Percentiles rank a stretch among this genome's conserved stretches.
These are phyloP conservation scores for Pulveroboletus sp. DNA, from an alignment of 768 basidiomycete genomes.

Conservation along the genomic window DNA sequence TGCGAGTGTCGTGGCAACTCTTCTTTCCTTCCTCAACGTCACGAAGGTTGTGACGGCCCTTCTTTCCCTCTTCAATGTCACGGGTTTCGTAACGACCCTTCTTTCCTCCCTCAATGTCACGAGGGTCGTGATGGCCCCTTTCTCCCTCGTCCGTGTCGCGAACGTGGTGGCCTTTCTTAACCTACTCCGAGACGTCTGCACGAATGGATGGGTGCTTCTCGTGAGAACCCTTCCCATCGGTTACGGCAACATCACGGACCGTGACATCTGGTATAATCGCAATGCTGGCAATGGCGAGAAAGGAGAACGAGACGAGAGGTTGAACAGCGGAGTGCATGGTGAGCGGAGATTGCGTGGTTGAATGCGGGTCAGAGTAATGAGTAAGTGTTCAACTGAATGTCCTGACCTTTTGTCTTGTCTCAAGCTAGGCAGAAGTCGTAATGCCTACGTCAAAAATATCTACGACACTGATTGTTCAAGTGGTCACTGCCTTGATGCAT, in stretches of 20 bases:
- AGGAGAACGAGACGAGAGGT: conserved; percentile 1
- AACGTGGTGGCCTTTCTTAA: too few relatives aligned
- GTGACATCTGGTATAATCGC: not conserved
- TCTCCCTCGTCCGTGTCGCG: too few relatives aligned
- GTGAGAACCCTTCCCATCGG: not conserved
- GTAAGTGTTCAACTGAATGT: not conserved
- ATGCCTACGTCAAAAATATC: not conserved
- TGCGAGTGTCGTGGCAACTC: too few relatives aligned
- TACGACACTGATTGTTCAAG: not conserved
- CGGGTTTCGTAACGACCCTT: too few relatives aligned
- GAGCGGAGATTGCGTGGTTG: not conserved
- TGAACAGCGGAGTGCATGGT: conserved; percentile 8
- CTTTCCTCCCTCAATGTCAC: too few relatives aligned
- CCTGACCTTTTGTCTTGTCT: not conserved
- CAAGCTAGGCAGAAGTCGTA: not conserved
- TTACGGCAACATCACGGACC: not conserved
- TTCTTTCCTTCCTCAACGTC: too few relatives aligned
- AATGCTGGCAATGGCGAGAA: conserved; percentile 3
- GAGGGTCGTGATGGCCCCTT: too few relatives aligned
- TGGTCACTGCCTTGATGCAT: not conserved
- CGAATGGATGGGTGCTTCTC: too few relatives aligned
- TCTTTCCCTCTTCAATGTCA: too few relatives aligned
- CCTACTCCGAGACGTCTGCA: too few relatives aligned
- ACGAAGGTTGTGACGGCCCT: too few relatives aligned
- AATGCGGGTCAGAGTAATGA: not conserved